Evolutionary conservation across 2,329 filamentous ascomycete genomes (phyloP), one percentile per base, ranked within the genome.

Genomic region (Xylariaceae sp.): DNA sequence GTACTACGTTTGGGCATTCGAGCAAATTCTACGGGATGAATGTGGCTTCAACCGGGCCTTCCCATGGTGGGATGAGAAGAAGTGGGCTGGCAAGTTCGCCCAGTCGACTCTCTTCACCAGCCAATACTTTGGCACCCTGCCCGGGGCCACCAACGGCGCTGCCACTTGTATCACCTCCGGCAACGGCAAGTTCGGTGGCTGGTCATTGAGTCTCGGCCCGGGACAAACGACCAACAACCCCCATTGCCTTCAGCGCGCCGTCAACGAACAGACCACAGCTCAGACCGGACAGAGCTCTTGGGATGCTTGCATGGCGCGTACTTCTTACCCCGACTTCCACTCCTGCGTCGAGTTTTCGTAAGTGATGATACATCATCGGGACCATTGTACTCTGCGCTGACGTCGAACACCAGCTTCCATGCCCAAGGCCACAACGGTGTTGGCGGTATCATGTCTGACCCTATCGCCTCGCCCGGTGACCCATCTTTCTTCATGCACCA

Each of bases 401-500:
- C 22, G 11, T 26, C 22, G 22, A 6, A 11, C 11, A 7, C 30
- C 30, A 59, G 58, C 19, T 60, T 52, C 49, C 60, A 63, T 49
- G 60, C 56, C 3, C 55, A 60, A 32, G 58, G 59, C 43, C 60
- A 63, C 54, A 62, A 62, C 55, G 57, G 59, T 34, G 38, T 62
- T 3, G 60, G 60, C 24, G 53, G 52, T 33, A 48, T 57, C 38
- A 63, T 63, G 60, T 49, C 58, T 8, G 60, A 62, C 36, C 50
- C 56, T n/a, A 55, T 56, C 36, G 52, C 53, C 19, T 60, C 58
- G 1, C 56, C 55, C 9, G 51, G 55, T 17, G 60, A 63, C 52
- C 60, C 58, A n/a, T 32, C 46, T n/a, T 63, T 63, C 53, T 62
- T 60, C 54, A 55, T 62, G 57, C 60, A 62, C 54, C 60, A 62